Conservation (phyloP, 1,139 yeast species). For the Diutina sp. region DNA sequence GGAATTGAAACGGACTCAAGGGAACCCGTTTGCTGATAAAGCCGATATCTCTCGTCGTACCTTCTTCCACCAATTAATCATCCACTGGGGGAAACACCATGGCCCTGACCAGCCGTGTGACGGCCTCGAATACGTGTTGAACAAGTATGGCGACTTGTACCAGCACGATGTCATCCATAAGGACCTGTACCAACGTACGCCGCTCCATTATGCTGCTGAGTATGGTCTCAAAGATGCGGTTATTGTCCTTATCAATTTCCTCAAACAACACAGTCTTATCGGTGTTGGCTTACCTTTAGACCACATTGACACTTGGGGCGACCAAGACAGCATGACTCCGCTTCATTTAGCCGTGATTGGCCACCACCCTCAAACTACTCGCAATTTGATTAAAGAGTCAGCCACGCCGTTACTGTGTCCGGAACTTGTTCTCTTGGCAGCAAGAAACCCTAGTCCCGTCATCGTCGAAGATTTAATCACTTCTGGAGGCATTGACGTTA, state of each 20-base stretch:
- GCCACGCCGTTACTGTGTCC: constrained; percentile 26
- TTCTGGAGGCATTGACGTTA: constrained; percentile 48
- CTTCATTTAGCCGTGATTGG: constrained; percentile 76
- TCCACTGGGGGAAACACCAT: constrained; percentile 53
- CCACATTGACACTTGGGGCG: constrained; percentile 58
- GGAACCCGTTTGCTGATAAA: constrained; percentile 30
- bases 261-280: constrained; percentile 17
- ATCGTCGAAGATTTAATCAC: constrained; percentile 43
- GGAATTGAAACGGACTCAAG: constrained; percentile 4
- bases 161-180: constrained; percentile 43
- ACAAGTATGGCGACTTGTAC: constrained; percentile 34
- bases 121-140: constrained; percentile 35
- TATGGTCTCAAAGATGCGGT: constrained; percentile 67
- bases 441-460: constrained; percentile 49
- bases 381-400: constrained; percentile 35
- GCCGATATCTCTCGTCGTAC: constrained; percentile 73
- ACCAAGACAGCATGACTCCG: constrained; percentile 73
- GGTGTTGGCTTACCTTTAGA: constrained; percentile 40
- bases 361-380: constrained; percentile 67
- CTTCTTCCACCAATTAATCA: constrained; percentile 72
- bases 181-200: constrained; percentile 73
- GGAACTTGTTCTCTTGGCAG: constrained; percentile 53
- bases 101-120: constrained; percentile 10
- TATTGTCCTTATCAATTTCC: constrained; percentile 37
- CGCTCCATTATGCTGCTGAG: constrained; percentile 83